Evolutionary conservation across 352 stramenopile species (phyloP).

Genomic region (Pythium sp.): DNA sequence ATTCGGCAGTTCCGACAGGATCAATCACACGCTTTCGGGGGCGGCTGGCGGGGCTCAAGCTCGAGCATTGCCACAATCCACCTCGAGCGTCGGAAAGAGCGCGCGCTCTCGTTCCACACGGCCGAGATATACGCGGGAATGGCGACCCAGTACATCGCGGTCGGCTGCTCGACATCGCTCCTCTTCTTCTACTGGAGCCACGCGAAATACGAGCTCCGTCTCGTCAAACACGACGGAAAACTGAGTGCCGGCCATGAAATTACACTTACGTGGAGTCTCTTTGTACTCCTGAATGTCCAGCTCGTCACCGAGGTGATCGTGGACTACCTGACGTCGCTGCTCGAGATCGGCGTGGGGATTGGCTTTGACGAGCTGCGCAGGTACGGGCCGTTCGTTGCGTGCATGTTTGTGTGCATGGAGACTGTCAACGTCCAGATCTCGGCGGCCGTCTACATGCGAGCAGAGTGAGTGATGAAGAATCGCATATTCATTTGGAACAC

Average conservation of each 20-base stretch:
- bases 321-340: constrained; percentile 25
- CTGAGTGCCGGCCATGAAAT: neutral
- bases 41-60: neutral
- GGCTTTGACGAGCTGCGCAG: constrained; percentile 24
- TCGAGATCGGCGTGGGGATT: constrained; percentile 30
- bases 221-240: neutral
- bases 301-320: constrained; percentile 24
- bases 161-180: constrained; percentile 8
- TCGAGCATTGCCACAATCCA: neutral
- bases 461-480: too few relatives aligned
- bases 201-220: constrained; percentile 6
- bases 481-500: too few relatives aligned
- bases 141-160: constrained; percentile 15
- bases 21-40: neutral
- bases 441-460: constrained; percentile 21
- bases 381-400: constrained; percentile 24
- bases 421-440: constrained; percentile 35
- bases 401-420: constrained; percentile 27
- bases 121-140: constrained; percentile 30
- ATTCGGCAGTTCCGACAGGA: neutral
- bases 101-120: constrained; percentile 22
- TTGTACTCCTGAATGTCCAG: constrained; percentile 20
- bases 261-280: neutral
- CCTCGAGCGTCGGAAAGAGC: constrained; percentile 16
- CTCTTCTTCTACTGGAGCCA: constrained; percentile 13